Evolutionary conservation across 176 grass and related monocot species (phyloP).

Genomic region (Musa schizocarpa): DNA sequence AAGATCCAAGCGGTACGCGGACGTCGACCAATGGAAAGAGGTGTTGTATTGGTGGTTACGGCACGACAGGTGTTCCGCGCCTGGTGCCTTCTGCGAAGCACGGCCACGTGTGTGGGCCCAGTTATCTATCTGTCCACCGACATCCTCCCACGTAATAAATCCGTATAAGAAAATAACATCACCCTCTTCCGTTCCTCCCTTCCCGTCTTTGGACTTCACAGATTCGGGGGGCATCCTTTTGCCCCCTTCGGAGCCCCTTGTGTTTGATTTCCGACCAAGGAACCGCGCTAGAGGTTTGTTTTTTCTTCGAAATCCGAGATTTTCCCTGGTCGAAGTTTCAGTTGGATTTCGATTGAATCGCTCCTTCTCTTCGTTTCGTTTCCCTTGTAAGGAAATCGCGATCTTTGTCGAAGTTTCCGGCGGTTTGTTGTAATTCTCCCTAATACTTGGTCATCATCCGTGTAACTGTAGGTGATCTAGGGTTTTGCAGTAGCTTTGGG

Average conservation of each 20-base stretch:
- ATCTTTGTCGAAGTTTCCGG: not conserved
- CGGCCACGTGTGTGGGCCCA: not conserved
- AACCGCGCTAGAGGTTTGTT: not conserved
- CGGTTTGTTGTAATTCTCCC: not conserved
- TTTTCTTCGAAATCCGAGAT: not conserved
- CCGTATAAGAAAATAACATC: not conserved
- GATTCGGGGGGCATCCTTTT: not conserved
- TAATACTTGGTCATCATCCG: not conserved
- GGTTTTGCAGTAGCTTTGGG: not conserved
- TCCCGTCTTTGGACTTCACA: not conserved
- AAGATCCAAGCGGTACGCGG: no score
- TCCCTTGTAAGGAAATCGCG: not conserved
- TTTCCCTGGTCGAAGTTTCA: not conserved
- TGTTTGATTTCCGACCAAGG: not conserved
- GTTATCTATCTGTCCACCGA: not conserved
- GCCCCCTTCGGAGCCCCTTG: not conserved
- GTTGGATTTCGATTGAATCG: not conserved
- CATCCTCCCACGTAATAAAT: not conserved
- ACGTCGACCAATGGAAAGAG: no score
- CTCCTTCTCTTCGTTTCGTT: not conserved
- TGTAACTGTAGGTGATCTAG: not conserved
- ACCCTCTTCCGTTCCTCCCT: not conserved
- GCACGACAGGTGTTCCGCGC: not conserved
- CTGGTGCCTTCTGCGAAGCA: not conserved
- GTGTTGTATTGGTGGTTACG: not conserved